Conservation (phyloP, 129 eudicot species). For the Saposhnikovia divaricata region DNA sequence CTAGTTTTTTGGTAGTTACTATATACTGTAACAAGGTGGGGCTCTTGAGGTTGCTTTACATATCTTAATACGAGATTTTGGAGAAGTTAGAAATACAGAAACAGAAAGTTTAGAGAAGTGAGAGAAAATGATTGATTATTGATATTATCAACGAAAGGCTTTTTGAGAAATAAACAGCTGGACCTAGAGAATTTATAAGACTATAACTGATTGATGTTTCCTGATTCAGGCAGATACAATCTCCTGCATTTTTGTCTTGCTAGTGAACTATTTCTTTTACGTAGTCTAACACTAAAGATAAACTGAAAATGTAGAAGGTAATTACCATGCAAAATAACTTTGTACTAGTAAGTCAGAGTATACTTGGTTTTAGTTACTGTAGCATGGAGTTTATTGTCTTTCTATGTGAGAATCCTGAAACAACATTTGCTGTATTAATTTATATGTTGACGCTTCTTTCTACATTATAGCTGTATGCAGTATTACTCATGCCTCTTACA, state of each 20-base stretch:
- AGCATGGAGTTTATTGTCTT: neutral
- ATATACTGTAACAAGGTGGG: neutral
- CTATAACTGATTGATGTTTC: neutral
- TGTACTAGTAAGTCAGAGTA: neutral
- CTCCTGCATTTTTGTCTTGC: neutral
- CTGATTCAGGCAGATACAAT: neutral
- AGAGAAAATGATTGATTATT: neutral
- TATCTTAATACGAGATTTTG: neutral
- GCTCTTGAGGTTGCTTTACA: neutral
- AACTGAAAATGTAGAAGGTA: neutral
- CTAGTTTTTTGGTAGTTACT: neutral
- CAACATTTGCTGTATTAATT: neutral
- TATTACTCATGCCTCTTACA: too few species aligned
- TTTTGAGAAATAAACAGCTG: neutral
- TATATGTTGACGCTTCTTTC: too few species aligned
- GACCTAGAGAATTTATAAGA: neutral
- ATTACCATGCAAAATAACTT: neutral
- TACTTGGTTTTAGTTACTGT: neutral
- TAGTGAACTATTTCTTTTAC: neutral
- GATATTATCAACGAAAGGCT: neutral
- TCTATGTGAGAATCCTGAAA: neutral
- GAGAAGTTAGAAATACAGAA: neutral
- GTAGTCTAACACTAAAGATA: neutral
- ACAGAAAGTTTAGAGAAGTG: neutral
- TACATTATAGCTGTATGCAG: too few species aligned